Percentiles rank a stretch among this genome's conserved stretches.
These are phyloP conservation scores for Glycine latifolia DNA, from an alignment of 306 rosid genomes.

Conservation along the genomic window DNA sequence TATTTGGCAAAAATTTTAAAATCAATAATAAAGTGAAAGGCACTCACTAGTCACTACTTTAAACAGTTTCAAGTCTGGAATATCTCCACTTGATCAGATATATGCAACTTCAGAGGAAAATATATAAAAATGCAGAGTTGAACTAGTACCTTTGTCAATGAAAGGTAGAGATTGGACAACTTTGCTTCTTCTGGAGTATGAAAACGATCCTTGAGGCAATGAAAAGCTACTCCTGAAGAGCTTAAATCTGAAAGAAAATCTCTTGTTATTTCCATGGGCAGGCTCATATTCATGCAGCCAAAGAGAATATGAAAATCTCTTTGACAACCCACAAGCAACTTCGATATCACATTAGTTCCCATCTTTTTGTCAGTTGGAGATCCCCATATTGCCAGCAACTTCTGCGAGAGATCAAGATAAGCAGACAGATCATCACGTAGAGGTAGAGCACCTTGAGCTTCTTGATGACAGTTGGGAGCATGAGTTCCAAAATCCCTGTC, in stretches of 20 bases:
- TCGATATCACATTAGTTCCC: slow-evolving; percentile 65
- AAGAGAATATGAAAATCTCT: slow-evolving; percentile 76
- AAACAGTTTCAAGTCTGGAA: slow-evolving; percentile 5
- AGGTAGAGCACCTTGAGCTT: slow-evolving; percentile 46
- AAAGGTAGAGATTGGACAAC: slow-evolving; percentile 71
- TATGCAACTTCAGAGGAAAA: slow-evolving; percentile 1
- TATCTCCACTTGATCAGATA: slow-evolving; percentile 19
- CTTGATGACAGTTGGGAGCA: slow-evolving; percentile 45
- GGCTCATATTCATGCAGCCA: slow-evolving; percentile 62
- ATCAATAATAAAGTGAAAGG: background rate
- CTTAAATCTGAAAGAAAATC: slow-evolving; percentile 55
- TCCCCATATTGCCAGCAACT: slow-evolving; percentile 75
- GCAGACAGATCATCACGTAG: slow-evolving; percentile 50
- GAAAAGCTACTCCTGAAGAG: slow-evolving; percentile 53
- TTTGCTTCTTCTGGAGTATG: slow-evolving; percentile 65
- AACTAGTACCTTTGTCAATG: slow-evolving; percentile 72
- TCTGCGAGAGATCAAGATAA: slow-evolving; percentile 68
- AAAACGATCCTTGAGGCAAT: slow-evolving; percentile 45
- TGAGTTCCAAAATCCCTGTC: slow-evolving; percentile 56
- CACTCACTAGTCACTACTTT: background rate
- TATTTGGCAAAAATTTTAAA: background rate
- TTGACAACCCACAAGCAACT: slow-evolving; percentile 73
- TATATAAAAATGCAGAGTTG: slow-evolving; percentile 32
- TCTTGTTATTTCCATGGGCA: slow-evolving; percentile 55
- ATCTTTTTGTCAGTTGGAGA: slow-evolving; percentile 54